These are phyloP conservation scores for Blastomyces percursus DNA, from an alignment of 2,329 filamentous ascomycete species.

Conservation along the genomic window DNA sequence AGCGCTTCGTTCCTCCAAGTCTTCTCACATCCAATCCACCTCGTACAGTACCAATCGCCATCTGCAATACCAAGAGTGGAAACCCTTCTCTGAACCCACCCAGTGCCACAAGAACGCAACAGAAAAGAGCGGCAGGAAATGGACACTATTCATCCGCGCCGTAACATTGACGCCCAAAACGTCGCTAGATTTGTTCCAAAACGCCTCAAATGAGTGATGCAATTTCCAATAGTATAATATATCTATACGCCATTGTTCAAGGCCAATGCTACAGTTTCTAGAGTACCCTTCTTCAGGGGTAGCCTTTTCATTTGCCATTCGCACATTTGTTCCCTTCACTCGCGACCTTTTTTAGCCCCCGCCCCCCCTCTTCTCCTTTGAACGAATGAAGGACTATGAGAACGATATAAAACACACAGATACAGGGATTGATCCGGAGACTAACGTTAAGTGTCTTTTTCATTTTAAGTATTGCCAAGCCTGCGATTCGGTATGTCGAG, in stretches of 20 bases:
- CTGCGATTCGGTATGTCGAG: conserved; percentile 21
- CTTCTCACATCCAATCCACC: not conserved
- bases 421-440: not conserved
- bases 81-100: not conserved
- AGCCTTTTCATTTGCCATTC: no score
- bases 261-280: not conserved
- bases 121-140: not conserved
- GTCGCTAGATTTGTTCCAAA: not conserved
- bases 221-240: no score
- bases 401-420: not conserved
- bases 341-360: not conserved
- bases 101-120: not conserved
- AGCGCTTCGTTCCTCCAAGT: not conserved
- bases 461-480: conserved; percentile 15
- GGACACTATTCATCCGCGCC: not conserved
- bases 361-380: not conserved
- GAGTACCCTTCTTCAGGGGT: not conserved
- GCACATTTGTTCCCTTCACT: not conserved
- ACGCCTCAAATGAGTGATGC: not conserved
- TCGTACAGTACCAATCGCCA: not conserved
- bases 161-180: not conserved
- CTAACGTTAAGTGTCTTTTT: not conserved
- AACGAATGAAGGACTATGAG: not conserved
- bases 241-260: not conserved
- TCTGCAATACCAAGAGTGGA: not conserved